Evolutionary conservation across 495 filamentous ascomycete species (phyloP).

Genomic region (Daldinia decipiens): DNA sequence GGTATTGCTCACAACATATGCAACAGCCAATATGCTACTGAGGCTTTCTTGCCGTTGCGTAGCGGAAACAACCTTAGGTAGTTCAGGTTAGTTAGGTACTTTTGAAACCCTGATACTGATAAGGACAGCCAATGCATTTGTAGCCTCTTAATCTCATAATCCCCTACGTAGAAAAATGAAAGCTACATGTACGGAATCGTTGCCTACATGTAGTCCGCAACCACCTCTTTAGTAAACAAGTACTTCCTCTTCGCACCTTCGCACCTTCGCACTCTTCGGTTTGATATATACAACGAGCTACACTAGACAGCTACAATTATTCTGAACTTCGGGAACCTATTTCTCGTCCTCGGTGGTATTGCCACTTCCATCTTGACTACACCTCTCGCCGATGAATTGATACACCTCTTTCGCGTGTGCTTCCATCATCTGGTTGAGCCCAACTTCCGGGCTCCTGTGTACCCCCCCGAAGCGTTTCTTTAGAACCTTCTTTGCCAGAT

Average conservation of each 20-base stretch:
- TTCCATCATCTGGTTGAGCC: constrained; percentile 72
- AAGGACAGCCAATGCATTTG: neutral
- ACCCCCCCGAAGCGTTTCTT: constrained; percentile 75
- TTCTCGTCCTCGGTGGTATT: constrained; percentile 54
- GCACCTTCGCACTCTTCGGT: neutral
- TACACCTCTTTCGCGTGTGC: constrained; percentile 67
- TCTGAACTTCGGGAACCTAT: neutral
- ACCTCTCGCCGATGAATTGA: constrained; percentile 63
- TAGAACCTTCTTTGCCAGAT: constrained; percentile 65
- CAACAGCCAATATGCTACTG: neutral
- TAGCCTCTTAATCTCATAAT: neutral
- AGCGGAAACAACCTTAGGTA: no score
- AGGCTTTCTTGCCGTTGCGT: neutral
- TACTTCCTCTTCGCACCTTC: neutral
- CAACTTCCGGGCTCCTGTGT: constrained; percentile 60
- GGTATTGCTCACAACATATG: constrained; percentile 2
- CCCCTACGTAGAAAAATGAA: neutral
- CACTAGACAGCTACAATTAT: neutral
- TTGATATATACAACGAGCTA: neutral
- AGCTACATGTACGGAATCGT: constrained; percentile 3
- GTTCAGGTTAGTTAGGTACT: no score
- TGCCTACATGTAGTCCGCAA: constrained; percentile 1
- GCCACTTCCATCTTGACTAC: constrained; percentile 43
- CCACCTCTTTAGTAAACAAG: neutral
- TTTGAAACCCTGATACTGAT: neutral